Evolutionary conservation across 2,329 filamentous ascomycete genomes (phyloP).

Genomic region (Penicillium vulpinum): DNA sequence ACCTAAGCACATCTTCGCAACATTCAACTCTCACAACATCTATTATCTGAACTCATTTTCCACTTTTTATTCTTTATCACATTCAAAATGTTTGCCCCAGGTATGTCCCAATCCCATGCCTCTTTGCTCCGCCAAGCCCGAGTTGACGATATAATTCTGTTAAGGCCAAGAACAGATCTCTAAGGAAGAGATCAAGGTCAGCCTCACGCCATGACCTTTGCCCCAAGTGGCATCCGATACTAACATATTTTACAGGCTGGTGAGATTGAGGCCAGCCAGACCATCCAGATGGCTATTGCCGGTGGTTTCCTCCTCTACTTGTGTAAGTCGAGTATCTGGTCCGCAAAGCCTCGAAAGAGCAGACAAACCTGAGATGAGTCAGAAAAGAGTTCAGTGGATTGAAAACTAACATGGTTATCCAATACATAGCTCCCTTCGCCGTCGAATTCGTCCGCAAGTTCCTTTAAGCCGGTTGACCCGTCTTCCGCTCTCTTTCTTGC

Average conservation of each 20-base stretch:
- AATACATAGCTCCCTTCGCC: constrained; percentile 48
- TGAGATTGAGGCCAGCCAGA: constrained; percentile 55
- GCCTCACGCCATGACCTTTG: background rate
- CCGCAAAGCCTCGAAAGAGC: background rate
- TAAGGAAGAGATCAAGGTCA: constrained; percentile 49
- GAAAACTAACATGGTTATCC: background rate
- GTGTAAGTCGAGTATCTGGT: constrained; percentile 48
- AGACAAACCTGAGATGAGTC: background rate
- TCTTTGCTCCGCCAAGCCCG: background rate
- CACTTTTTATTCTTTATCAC: background rate
- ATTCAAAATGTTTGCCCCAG: constrained; percentile 37
- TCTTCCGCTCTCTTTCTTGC: background rate
- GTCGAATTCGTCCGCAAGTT: constrained; percentile 51
- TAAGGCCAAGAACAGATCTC: constrained; percentile 48
- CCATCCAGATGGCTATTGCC: constrained; percentile 56
- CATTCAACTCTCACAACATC: constrained; percentile 9
- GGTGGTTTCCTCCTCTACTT: constrained; percentile 61
- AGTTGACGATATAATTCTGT: constrained; percentile 3
- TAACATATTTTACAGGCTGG: constrained; percentile 39
- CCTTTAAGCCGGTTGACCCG: constrained; percentile 36
- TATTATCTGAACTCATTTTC: background rate
- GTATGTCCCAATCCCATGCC: constrained; percentile 16
- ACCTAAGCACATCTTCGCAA: background rate
- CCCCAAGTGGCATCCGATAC: background rate
- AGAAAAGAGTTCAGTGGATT: background rate